Conservation (phyloP, 441 rosid genomes). For the Viola pubescens region DNA sequence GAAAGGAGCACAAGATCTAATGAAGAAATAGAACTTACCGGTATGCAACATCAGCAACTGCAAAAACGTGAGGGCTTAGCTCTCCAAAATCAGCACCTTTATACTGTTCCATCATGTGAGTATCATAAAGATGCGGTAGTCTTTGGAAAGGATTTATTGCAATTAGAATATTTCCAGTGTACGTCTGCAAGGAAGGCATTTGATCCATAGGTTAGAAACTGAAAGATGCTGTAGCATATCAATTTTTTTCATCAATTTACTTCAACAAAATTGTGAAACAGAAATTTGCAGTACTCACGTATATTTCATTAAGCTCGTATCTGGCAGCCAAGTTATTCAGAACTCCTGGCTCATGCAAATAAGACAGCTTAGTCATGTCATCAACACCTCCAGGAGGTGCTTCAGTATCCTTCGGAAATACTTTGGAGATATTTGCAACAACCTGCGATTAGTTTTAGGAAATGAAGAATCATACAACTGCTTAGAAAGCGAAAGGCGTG, state of each 20-base stretch:
- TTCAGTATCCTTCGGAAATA: slow-evolving; percentile 92
- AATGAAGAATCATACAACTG: slow-evolving; percentile 9
- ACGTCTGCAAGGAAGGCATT: slow-evolving; percentile 52
- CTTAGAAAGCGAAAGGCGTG: not conserved
- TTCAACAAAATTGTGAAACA: slow-evolving; percentile 6
- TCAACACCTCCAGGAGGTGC: slow-evolving; percentile 98
- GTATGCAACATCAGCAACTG: slow-evolving; percentile 93
- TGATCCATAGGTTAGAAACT: slow-evolving; percentile 11
- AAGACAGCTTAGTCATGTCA: slow-evolving; percentile 99
- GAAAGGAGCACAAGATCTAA: slow-evolving; percentile 6
- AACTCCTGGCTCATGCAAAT: slow-evolving; percentile 98
- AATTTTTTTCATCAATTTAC: slow-evolving; percentile 9
- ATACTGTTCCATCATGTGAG: slow-evolving; percentile 99
- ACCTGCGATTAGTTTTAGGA: slow-evolving; percentile 39
- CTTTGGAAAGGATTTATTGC: slow-evolving; percentile 99
- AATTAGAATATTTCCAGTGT: slow-evolving; percentile 98
- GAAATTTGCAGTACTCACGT: slow-evolving; percentile 42
- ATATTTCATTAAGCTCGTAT: slow-evolving; percentile 95
- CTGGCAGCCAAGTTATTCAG: slow-evolving; percentile 80
- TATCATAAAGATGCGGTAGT: slow-evolving; percentile 93
- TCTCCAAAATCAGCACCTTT: slow-evolving; percentile 98
- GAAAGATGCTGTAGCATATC: not conserved
- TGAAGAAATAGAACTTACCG: slow-evolving; percentile 34
- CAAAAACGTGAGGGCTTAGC: slow-evolving; percentile 98
- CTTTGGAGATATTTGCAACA: slow-evolving; percentile 69